Percentiles rank a stretch among this genome's conserved stretches.
phyloP scores from a whole-genome alignment of 176 grass and related monocot species.

The Paspalum notatum region DNA sequence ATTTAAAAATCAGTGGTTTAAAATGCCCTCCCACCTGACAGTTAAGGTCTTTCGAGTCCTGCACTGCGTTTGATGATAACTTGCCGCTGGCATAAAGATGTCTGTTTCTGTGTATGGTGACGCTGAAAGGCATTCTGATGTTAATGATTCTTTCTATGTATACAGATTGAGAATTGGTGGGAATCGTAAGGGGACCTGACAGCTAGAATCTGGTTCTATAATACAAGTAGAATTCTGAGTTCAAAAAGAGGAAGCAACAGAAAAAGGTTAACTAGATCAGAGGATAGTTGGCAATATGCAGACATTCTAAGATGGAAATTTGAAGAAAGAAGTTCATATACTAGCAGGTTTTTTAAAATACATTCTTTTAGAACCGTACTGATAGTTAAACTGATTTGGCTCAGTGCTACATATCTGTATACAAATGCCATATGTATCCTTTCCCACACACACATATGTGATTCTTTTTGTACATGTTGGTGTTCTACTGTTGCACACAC shows the following conservation, averaged over 20 bases:
- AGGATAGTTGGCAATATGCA: background rate
- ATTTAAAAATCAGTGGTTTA: background rate
- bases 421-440: conserved; percentile 14
- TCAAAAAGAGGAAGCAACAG: background rate
- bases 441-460: background rate
- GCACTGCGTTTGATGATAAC: background rate
- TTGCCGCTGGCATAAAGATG: background rate
- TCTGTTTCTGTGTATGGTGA: background rate
- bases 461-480: conserved; percentile 34
- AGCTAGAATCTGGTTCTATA: background rate
- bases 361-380: conserved; percentile 36
- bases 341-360: background rate
- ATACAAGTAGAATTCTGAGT: conserved; percentile 10
- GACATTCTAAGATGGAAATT: background rate
- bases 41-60: background rate
- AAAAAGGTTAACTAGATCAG: background rate
- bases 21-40: background rate
- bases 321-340: background rate
- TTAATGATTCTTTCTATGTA: conserved; percentile 13
- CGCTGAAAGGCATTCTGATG: background rate
- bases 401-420: conserved; percentile 32
- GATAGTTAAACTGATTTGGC: conserved; percentile 28
- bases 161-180: conserved; percentile 38
- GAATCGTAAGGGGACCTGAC: background rate
- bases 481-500: background rate